These are phyloP conservation scores for Penicillium ochrochloron DNA, from an alignment of 495 filamentous ascomycete species.

Conservation along the genomic window DNA sequence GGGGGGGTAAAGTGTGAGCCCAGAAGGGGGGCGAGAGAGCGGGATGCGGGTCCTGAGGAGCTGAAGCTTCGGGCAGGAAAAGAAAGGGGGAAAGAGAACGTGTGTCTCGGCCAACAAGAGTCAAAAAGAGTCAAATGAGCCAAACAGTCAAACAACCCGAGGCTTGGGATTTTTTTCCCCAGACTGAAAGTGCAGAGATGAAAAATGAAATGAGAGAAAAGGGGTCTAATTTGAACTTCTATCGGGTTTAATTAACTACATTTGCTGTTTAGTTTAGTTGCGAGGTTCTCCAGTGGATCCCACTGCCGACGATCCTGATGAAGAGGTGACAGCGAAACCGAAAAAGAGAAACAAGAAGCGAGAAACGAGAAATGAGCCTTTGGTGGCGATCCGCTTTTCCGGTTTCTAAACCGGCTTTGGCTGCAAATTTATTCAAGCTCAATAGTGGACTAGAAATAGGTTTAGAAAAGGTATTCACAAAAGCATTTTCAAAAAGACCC, in stretches of 20 bases:
- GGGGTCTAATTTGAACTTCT: constrained; percentile 13
- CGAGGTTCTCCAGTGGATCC: constrained; percentile 21
- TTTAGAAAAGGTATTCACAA: background rate
- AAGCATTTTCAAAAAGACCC: background rate
- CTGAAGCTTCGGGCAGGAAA: constrained; percentile 30
- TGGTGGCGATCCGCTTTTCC: constrained; percentile 10
- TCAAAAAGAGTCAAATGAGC: background rate
- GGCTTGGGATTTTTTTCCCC: constrained; percentile 5
- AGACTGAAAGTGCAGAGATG: constrained; percentile 9
- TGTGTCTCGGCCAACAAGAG: constrained; percentile 20
- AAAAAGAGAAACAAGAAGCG: constrained; percentile 3
- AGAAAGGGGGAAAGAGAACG: constrained; percentile 15
- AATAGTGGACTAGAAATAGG: background rate
- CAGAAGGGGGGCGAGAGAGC: constrained; percentile 16
- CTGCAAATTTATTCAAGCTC: background rate
- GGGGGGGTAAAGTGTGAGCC: constrained; percentile 19
- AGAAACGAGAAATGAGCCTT: constrained; percentile 7
- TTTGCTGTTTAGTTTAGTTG: constrained; percentile 10
- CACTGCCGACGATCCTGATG: constrained; percentile 22
- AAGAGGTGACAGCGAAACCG: constrained; percentile 21
- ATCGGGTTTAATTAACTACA: constrained; percentile 6
- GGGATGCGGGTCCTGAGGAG: constrained; percentile 28
- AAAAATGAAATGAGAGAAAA: constrained; percentile 8
- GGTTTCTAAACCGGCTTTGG: constrained; percentile 4
- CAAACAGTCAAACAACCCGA: constrained; percentile 1